Base-by-base conservation (phyloP, 2,329 filamentous ascomycete genomes). In the Plectosphaerella cucumerina region DNA sequence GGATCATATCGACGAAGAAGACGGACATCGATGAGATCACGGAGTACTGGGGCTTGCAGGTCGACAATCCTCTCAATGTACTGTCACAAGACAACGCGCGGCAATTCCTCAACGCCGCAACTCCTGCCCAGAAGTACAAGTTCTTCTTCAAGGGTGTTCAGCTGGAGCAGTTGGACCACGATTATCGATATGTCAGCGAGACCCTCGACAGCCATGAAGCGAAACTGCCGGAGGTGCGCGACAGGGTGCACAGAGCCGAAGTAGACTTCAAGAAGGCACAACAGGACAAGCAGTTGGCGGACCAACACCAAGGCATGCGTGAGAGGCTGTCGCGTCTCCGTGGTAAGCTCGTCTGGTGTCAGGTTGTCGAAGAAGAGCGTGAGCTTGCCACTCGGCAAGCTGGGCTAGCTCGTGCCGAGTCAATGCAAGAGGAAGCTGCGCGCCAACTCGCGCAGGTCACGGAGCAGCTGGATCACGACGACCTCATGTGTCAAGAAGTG, bases 111-210 rank as follows among this genome's bases (percentile, higher is more conserved):
- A 96, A 93, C 62, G 82, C 86, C 34, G 93, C 94, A 12, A 88
- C 84, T 3, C 82, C 91, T 0, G 74, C 81, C 4, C 85, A 93
- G 53, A 99, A 99, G 66, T 99, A 97, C 76, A 94, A 90, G 59
- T 97, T 97, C 62, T 99, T 99, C 64, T 81, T 96, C 53, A 90
- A 92, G 60, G 94, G 94, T 22, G 95, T 96, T 0, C 92, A 97
- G 61, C 80, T 99, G 1, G 90, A 97, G 65, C 87, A 93, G 59
- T 78, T 99, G 10, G 90, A 96, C 64, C 86, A 90, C 55, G 94
- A 99, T 63, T 99, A 99, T 67, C 82, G 85, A 52, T 75, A 96
- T 51, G 84, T 97, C 14, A 84, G 87, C 54, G 87, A 96, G 57
- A 86, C 82, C 4, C 76, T 94, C 18, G 88, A 96, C 56, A 81